phyloP scores from a whole-genome alignment of 108 stramenopile species.

The Thalassiosira profunda region DNA sequence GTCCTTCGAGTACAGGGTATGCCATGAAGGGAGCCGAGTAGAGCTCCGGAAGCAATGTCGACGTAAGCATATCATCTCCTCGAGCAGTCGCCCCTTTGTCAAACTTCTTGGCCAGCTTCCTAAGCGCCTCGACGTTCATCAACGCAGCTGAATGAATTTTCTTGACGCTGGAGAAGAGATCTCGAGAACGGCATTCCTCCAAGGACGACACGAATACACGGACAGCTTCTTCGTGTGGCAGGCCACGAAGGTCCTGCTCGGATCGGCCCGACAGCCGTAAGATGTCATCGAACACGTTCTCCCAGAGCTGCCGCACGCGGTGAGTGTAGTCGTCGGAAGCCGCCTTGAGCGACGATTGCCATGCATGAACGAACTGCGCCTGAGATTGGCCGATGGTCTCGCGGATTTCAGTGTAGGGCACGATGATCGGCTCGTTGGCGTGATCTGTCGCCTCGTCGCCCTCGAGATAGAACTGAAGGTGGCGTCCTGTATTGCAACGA shows the following conservation, averaged over 20 bases:
- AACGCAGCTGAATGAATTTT: slow-evolving; percentile 52
- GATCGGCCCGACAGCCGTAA: slow-evolving; percentile 4
- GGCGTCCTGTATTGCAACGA: no score
- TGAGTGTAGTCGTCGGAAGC: slow-evolving; percentile 42
- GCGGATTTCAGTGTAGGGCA: slow-evolving; percentile 54
- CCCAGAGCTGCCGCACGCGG: slow-evolving; percentile 32
- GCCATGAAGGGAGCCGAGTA: slow-evolving; percentile 60
- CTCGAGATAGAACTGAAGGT: slow-evolving; percentile 51
- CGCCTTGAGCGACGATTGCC: slow-evolving; percentile 20
- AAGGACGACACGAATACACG: slow-evolving; percentile 28
- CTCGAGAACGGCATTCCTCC: slow-evolving; percentile 39
- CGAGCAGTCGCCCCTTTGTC: slow-evolving; percentile 58
- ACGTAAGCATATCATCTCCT: slow-evolving; percentile 48
- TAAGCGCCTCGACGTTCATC: slow-evolving; percentile 68
- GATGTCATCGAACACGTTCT: slow-evolving; percentile 39
- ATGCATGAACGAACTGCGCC: slow-evolving; percentile 13
- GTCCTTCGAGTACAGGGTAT: slow-evolving; percentile 46
- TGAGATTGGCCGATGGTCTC: slow-evolving; percentile 42
- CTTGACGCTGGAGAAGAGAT: slow-evolving; percentile 42
- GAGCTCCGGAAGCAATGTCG: slow-evolving; percentile 56
- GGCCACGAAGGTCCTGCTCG: slow-evolving; percentile 28
- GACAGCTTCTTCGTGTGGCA: slow-evolving; percentile 29
- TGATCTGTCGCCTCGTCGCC: slow-evolving; percentile 27
- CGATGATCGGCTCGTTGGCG: slow-evolving; percentile 33
- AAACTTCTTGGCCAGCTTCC: slow-evolving; percentile 81